phyloP scores from a whole-genome alignment of 306 rosid genomes.

The cucumber (Cucumis sativus) region DNA sequence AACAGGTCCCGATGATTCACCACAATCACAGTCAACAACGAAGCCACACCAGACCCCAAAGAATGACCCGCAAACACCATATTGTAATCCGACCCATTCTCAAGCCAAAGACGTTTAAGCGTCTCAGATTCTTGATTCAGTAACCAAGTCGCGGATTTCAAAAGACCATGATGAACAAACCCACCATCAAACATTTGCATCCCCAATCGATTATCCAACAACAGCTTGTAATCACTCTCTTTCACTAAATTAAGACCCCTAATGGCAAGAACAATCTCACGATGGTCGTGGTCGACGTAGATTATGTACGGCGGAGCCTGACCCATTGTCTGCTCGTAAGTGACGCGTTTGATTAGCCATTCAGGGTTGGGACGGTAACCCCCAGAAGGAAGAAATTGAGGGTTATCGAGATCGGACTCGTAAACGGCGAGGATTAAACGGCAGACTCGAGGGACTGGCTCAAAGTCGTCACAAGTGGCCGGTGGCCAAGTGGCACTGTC shows the following conservation, averaged over 20 bases:
- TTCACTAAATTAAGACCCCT: slow-evolving; percentile 60
- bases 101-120: slow-evolving; percentile 50
- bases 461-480: slow-evolving; percentile 61
- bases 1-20: slow-evolving; percentile 45
- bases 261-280: slow-evolving; percentile 61
- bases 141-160: slow-evolving; percentile 77
- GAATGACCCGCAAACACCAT: slow-evolving; percentile 89
- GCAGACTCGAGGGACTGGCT: slow-evolving; percentile 60
- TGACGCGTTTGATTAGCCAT: slow-evolving; percentile 43
- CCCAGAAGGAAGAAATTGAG: slow-evolving; percentile 19
- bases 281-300: slow-evolving; percentile 56
- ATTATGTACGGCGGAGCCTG: slow-evolving; percentile 72
- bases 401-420: slow-evolving; percentile 54
- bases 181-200: slow-evolving; percentile 91
- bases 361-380: slow-evolving; percentile 61
- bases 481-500: slow-evolving; percentile 71
- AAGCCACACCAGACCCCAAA: slow-evolving; percentile 79
- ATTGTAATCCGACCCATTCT: slow-evolving; percentile 36
- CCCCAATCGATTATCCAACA: slow-evolving; percentile 55
- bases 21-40: slow-evolving; percentile 52
- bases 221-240: slow-evolving; percentile 64
- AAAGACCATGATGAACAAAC: slow-evolving; percentile 61
- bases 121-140: slow-evolving; percentile 65
- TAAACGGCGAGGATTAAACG: slow-evolving; percentile 72
- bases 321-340: slow-evolving; percentile 40